phyloP scores from a whole-genome alignment of 1,139 yeast genomes.

The Taiozyma onychis region DNA sequence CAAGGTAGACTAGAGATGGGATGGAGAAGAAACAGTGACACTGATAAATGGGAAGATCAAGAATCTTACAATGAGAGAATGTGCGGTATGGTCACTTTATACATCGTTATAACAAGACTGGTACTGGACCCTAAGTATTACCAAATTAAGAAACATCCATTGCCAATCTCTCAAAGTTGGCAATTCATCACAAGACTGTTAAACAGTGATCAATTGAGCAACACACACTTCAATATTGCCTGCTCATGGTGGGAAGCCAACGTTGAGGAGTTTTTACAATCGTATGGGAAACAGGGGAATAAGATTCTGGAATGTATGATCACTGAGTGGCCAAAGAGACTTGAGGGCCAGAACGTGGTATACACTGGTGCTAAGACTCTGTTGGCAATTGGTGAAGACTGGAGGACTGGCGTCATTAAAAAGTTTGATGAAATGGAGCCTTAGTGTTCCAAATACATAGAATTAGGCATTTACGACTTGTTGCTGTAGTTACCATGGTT shows the following conservation, averaged over 20 bases:
- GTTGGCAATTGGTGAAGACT: slow-evolving; percentile 72
- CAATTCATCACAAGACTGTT: slow-evolving; percentile 60
- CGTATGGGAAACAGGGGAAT: slow-evolving; percentile 64
- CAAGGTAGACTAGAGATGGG: slow-evolving; percentile 86
- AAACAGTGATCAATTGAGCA: slow-evolving; percentile 50
- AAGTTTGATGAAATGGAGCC: slow-evolving; percentile 48
- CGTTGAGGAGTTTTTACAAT: slow-evolving; percentile 46
- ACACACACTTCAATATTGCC: slow-evolving; percentile 66
- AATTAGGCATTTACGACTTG: background rate
- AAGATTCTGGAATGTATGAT: slow-evolving; percentile 51
- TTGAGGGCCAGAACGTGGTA: slow-evolving; percentile 35
- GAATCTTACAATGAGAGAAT: slow-evolving; percentile 77
- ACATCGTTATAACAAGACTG: slow-evolving; percentile 62
- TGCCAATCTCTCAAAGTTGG: slow-evolving; percentile 60
- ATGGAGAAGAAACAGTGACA: slow-evolving; percentile 56
- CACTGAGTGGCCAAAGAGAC: slow-evolving; percentile 44
- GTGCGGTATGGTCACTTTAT: slow-evolving; percentile 78
- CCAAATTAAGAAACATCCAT: slow-evolving; percentile 38
- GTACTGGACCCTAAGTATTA: slow-evolving; percentile 24
- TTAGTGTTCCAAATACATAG: slow-evolving; percentile 13
- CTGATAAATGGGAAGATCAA: slow-evolving; percentile 71
- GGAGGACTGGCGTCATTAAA: slow-evolving; percentile 44
- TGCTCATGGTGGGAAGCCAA: slow-evolving; percentile 94
- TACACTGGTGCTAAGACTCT: slow-evolving; percentile 78
- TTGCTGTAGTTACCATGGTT: background rate